Percentiles rank a stretch among this genome's conserved stretches.
Conservation (phyloP, 2,329 filamentous ascomycete genomes). For the Salinomyces thailandicus region DNA sequence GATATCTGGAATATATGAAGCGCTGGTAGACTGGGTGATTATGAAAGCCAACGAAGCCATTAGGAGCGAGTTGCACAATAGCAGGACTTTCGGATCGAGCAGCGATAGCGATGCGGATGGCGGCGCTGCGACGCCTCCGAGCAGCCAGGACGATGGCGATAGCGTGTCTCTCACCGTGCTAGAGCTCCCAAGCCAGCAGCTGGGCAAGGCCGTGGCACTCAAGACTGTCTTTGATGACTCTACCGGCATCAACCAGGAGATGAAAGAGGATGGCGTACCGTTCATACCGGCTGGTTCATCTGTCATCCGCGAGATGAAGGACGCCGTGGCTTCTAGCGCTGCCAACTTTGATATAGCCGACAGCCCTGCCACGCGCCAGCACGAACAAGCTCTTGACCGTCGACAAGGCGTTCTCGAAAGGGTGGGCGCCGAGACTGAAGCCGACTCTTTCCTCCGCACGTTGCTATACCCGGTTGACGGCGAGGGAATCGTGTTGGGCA, state of each 20-base stretch:
- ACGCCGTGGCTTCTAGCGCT: slow-evolving; percentile 64
- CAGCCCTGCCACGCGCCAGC: slow-evolving; percentile 57
- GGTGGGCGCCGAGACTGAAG: slow-evolving; percentile 68
- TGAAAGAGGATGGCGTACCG: slow-evolving; percentile 91
- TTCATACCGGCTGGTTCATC: slow-evolving; percentile 64
- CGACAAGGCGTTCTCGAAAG: slow-evolving; percentile 78
- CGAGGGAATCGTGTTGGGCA: slow-evolving; percentile 71
- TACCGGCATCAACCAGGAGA: slow-evolving; percentile 89
- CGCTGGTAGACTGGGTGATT: slow-evolving; percentile 90
- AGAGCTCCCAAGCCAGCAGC: slow-evolving; percentile 66
- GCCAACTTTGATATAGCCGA: slow-evolving; percentile 68
- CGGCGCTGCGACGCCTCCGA: slow-evolving; percentile 54
- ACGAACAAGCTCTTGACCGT: slow-evolving; percentile 69
- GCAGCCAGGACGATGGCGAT: slow-evolving; percentile 57
- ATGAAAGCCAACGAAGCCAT: slow-evolving; percentile 80
- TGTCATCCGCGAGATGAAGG: slow-evolving; percentile 76
- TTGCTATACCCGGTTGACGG: slow-evolving; percentile 69
- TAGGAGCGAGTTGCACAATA: slow-evolving; percentile 57
- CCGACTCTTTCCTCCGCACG: slow-evolving; percentile 70
- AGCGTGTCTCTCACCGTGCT: slow-evolving; percentile 83
- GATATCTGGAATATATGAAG: slow-evolving; percentile 82
- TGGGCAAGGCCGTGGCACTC: slow-evolving; percentile 83
- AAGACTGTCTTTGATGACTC: slow-evolving; percentile 86
- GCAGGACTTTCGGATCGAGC: slow-evolving; percentile 56
- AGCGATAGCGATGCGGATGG: slow-evolving; percentile 46